Base-by-base conservation (phyloP, 495 filamentous ascomycete species). In the Penicillium desertorum region DNA sequence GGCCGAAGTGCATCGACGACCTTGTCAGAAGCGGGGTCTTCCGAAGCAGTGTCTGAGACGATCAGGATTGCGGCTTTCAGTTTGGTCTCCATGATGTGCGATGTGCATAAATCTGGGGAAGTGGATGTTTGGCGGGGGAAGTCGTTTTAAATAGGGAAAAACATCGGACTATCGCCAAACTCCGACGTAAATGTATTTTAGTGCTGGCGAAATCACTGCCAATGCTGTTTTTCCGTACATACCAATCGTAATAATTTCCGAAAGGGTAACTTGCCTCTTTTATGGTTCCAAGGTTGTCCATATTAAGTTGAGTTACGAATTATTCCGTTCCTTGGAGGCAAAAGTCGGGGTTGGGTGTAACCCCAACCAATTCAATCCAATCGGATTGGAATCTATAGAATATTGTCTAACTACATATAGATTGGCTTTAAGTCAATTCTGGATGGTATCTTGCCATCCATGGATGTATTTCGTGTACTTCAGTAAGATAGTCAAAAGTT, bases 21-120 rank as follows among this genome's bases (percentile, higher is more conserved):
- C 53, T 81, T 79, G 74, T 98, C 94, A 3, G 90, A 85, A 17
- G 87, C 83, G 0, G 92, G 87, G 73, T 96, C 88, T 62, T 84
- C 76, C 23, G 85, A 85, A 34, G 94, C 94, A n/a, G 95, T 98
- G 50, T 96, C 94, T 2, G 94, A 98, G 43, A 98, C 82, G 63
- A 98, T 82, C 34, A 98, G 80, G 43, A 98, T 89, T 14, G 86
- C 89, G 27, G 85, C 60, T 59, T 63, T 73, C 20, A 79, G 66
- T 42, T 57, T 62, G 50, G 49, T 37, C 10, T 59, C 53, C 49
- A 59, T 66, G 57, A 30, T 62, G 36, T 54, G 43, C 42, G 36
- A 22, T 34, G 43, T 62, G 51, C 57, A 52, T 44, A 30, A 44
- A 47, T 46, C 50, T 57, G 34, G 54, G 59, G 52, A 49, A 41